Evolutionary conservation across 2,329 filamentous ascomycete genomes (phyloP).

Genomic region (Venturia pyrina): DNA sequence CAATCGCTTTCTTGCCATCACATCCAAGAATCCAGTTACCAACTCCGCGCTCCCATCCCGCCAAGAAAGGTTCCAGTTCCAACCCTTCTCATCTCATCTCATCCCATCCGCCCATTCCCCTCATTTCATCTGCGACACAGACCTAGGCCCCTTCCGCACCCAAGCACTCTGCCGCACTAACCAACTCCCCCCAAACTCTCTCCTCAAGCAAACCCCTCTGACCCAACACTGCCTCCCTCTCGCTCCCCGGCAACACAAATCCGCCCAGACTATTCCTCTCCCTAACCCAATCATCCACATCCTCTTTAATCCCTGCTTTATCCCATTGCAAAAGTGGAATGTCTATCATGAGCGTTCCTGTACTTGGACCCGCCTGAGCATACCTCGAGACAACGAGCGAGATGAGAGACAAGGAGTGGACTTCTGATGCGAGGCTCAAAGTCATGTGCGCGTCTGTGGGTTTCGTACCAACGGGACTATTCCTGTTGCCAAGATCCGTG

Average conservation of each 20-base stretch:
- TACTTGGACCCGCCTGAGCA: slow-evolving; percentile 52
- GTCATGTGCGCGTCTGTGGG: slow-evolving; percentile 54
- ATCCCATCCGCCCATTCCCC: not conserved
- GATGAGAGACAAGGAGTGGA: slow-evolving; percentile 69
- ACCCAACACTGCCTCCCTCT: slow-evolving; percentile 57
- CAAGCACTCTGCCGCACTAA: slow-evolving; percentile 28
- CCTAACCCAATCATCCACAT: slow-evolving; percentile 71
- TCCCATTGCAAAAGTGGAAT: slow-evolving; percentile 72
- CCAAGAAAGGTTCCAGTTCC: too few species aligned
- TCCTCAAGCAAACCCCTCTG: slow-evolving; percentile 53
- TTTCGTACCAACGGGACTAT: slow-evolving; percentile 16
- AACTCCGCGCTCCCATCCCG: too few species aligned
- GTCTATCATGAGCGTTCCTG: slow-evolving; percentile 47
- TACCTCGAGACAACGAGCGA: slow-evolving; percentile 61
- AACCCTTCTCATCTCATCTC: not conserved
- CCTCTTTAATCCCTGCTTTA: slow-evolving; percentile 59
- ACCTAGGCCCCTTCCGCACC: slow-evolving; percentile 16
- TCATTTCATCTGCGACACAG: too few species aligned
- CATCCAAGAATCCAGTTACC: too few species aligned
- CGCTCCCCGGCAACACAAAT: slow-evolving; percentile 61
- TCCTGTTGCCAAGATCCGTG: slow-evolving; percentile 58
- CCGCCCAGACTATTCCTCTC: slow-evolving; percentile 60
- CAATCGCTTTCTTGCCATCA: too few species aligned
- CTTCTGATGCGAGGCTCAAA: slow-evolving; percentile 63
- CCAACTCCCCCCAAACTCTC: slow-evolving; percentile 49